Base-by-base conservation (phyloP, 441 rosid species). In the Pelargonium cotyledonis region DNA sequence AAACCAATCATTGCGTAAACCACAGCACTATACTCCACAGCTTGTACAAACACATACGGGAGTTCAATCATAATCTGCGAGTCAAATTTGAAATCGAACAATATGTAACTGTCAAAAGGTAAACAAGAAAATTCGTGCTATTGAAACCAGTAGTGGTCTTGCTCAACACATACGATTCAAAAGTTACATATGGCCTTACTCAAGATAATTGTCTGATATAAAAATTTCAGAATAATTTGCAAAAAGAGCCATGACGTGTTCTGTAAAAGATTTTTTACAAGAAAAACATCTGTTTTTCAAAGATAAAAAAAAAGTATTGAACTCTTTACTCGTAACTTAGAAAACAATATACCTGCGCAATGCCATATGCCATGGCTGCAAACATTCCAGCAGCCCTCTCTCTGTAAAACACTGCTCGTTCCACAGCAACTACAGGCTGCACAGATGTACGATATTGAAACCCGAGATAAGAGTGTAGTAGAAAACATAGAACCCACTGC, bases 341-440 rank as follows among this genome's bases (percentile, higher is more conserved):
- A 41, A 5, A 41, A 41, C 44, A 41, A 5, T 31, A 2, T 0
- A 90, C 94, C 86, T 89, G 92, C 5, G 81, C 88, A 14, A 82
- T 64, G 8, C 91, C 95, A 72, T 85, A 88, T 40, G 98, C 89
- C 74, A 90, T 67, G 60, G 90, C 88, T 5, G 96, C 87, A 78
- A 89, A 92, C 91, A 92, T 88, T 71, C 95, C 87, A 8, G 98
- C 96, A 29, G 89, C 92, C 79, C 87, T 81, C 77, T 88, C 95
- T 69, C 95, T 79, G 21, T 88, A 88, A 63, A 85, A 88, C 5
- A 90, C 92, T 0, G 89, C 88, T 66, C 98, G 83, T 55, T 90
- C 98, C 6, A 86, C 77, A n/a, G 87, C 83, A 47, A 92, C 95
- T 26, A 87, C 88, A 2, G 96, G 98, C 67, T 88, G 95, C 12